Percentiles rank a stretch among this genome's conserved stretches.
Conservation (phyloP, 2,329 filamentous ascomycete genomes). For the Arachnomyces sp. region DNA sequence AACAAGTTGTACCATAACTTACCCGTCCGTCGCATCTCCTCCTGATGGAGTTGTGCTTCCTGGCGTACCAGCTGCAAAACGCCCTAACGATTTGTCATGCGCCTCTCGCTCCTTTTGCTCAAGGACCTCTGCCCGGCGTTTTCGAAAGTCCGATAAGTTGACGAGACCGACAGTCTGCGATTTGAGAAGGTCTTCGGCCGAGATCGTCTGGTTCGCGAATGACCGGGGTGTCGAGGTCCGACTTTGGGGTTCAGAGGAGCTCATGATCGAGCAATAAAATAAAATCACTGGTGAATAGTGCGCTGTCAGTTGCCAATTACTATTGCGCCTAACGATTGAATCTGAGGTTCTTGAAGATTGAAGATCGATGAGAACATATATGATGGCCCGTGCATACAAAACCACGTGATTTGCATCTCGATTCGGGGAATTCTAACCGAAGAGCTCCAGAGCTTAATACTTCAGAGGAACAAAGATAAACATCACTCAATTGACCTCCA, state of each 20-base stretch:
- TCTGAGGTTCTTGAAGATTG: too few relatives aligned
- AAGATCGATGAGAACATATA: too few relatives aligned
- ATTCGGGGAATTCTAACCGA: background rate
- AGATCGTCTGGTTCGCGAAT: constrained; percentile 68
- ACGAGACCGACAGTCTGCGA: constrained; percentile 87
- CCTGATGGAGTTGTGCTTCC: constrained; percentile 44
- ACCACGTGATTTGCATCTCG: too few relatives aligned
- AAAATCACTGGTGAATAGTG: constrained; percentile 7
- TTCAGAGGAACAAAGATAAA: constrained; percentile 9
- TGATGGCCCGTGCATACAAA: too few relatives aligned
- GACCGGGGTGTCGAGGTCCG: constrained; percentile 40
- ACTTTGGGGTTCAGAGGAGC: constrained; percentile 29
- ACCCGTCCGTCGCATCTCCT: constrained; percentile 50
- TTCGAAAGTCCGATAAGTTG: constrained; percentile 86
- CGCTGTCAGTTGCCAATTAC: too few relatives aligned
- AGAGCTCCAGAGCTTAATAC: constrained; percentile 1
- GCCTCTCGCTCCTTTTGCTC: constrained; percentile 82
- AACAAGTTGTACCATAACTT: constrained; percentile 26
- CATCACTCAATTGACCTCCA: constrained; percentile 2
- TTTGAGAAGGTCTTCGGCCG: constrained; percentile 73
- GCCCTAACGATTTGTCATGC: constrained; percentile 52
- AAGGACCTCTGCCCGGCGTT: constrained; percentile 87
- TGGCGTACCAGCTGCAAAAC: constrained; percentile 37
- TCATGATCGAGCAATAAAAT: constrained; percentile 4
- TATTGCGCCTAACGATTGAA: too few relatives aligned